A percentile compares a stretch with the other conserved stretches of the same genome.
phyloP scores from a whole-genome alignment of 1,284 basidiomycete species.

The Marasmius tenuissimus region DNA sequence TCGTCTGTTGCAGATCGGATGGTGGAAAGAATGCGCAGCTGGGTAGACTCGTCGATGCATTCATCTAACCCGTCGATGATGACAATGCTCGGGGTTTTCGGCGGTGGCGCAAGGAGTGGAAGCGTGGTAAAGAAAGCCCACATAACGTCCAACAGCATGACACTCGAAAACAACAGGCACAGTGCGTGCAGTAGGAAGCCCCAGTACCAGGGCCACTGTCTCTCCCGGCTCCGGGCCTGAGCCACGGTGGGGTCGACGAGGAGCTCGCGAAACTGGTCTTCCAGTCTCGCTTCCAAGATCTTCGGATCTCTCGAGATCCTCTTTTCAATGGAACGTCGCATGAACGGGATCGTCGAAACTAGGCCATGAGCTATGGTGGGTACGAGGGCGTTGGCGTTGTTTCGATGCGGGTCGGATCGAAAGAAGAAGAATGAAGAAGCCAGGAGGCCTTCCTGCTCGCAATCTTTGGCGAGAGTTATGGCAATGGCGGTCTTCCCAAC shows the following conservation, averaged over 20 bases:
- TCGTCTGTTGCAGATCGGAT: neutral
- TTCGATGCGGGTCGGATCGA: neutral
- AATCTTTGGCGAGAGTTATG: too few species aligned
- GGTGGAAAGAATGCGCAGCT: neutral
- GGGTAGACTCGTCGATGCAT: neutral
- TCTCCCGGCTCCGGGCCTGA: too few species aligned
- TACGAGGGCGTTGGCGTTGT: too few species aligned
- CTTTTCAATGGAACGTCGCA: neutral
- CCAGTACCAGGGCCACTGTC: too few species aligned
- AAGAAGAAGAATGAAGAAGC: neutral
- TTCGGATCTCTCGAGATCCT: neutral
- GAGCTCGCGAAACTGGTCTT: neutral
- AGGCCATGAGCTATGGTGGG: neutral
- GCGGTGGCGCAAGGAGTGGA: neutral
- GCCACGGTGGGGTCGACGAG: neutral
- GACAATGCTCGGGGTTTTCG: neutral
- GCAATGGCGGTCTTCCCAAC: too few species aligned
- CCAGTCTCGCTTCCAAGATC: neutral
- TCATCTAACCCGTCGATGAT: neutral
- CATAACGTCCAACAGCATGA: too few species aligned
- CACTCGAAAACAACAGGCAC: too few species aligned
- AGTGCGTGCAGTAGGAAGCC: too few species aligned
- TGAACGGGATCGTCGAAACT: too few species aligned
- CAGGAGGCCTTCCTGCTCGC: too few species aligned
- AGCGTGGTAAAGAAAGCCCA: too few species aligned